Base-by-base conservation (phyloP, 495 filamentous ascomycete species). In the Neurospora sp. region DNA sequence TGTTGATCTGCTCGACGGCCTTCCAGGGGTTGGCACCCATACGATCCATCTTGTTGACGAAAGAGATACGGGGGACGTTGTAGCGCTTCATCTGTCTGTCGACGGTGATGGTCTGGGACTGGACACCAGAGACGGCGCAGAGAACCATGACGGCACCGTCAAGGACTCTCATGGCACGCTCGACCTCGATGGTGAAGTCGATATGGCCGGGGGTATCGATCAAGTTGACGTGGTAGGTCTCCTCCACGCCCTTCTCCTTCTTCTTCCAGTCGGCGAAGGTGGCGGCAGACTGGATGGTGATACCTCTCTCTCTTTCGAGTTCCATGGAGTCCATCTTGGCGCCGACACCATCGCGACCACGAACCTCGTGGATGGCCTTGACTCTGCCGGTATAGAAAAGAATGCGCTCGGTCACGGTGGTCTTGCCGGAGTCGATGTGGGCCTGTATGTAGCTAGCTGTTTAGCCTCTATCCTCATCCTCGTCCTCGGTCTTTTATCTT, bases 311-410 rank as follows among this genome's bases (percentile, higher is more conserved):
- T 80, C 96, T 88, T 82, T 99, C 96, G 74, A 99, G 84, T 69
- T 98, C 96, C 96, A 99, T 99, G 10, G 94, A 97, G 86, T 99
- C 96, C 96, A 99, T 99, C 85, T 99, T 99, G 68, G 96, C 96
- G 76, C 96, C 96, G 22, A 98, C 94, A 44, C 91, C 89, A 85
- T 99, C 96, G 76, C 93, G 93, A 42, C 96, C 96, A 75, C 96
- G 89, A 40, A 99, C 96, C 84, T 99, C 96, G 83, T 99, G 96
- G 76, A 99, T 98, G 6, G 94, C 88, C 79, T 95, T 95, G 84
- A 97, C 96, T 79, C 96, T 91, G 73, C 96, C 96, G 39, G 96
- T 99, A 83, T 99, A 99, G 87, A 93, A 99, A 73, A 99, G 92
- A 70, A 99, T 94, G 78, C 96, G 92, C 81, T 99, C 96, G 71